Conservation (phyloP, 768 basidiomycete genomes). For the Russula dissimulans region DNA sequence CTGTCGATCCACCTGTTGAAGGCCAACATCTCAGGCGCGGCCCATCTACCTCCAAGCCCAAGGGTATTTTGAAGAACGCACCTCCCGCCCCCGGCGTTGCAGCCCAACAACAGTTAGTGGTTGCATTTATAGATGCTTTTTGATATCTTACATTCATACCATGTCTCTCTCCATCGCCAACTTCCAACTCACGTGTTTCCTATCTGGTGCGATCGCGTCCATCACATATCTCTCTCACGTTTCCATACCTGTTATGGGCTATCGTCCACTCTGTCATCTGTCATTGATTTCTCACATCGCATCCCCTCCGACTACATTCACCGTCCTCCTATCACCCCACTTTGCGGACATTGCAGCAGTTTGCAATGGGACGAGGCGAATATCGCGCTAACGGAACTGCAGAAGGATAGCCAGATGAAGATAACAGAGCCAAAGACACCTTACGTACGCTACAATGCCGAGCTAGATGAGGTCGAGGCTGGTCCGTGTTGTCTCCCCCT, state of each 20-base stretch:
- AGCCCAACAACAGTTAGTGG: constrained; percentile 45
- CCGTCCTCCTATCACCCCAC: background rate
- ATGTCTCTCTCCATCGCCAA: background rate
- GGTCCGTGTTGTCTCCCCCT: constrained; percentile 39
- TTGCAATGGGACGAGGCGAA: constrained; percentile 96
- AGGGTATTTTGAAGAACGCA: constrained; percentile 85
- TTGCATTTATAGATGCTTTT: background rate
- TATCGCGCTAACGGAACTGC: constrained; percentile 82
- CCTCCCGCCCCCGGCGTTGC: constrained; percentile 36
- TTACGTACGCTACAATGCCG: constrained; percentile 84
- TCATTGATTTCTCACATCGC: background rate
- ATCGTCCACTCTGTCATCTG: background rate
- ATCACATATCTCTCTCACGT: background rate
- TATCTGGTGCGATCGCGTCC: constrained; percentile 7
- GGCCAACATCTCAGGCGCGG: constrained; percentile 45
- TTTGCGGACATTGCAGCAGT: constrained; percentile 33
- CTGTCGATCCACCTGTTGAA: constrained; percentile 36
- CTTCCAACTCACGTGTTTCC: constrained; percentile 10
- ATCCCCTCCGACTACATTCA: background rate
- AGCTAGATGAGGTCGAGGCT: constrained; percentile 76
- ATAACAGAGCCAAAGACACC: constrained; percentile 98
- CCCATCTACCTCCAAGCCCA: constrained; percentile 56
- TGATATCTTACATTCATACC: constrained; percentile 2
- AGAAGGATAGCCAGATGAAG: constrained; percentile 97
- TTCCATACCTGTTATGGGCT: background rate